These are phyloP conservation scores for Nannizzia gypsea DNA, from an alignment of 2,329 filamentous ascomycete genomes.

Conservation along the genomic window DNA sequence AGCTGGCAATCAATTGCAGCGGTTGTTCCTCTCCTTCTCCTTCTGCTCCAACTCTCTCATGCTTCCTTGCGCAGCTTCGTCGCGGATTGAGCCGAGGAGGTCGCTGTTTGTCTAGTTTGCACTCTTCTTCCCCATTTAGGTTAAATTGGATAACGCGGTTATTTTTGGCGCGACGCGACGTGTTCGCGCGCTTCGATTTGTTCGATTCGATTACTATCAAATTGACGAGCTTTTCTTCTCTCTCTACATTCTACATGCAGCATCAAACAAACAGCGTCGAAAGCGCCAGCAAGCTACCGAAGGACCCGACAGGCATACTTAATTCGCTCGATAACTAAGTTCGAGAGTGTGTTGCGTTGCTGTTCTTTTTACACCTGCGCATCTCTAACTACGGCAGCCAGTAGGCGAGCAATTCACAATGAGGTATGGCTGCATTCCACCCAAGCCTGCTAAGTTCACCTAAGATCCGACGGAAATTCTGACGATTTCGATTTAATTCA, in stretches of 20 bases:
- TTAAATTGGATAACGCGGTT: constrained; percentile 25
- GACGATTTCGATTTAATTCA: constrained; percentile 26
- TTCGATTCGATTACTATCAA: neutral
- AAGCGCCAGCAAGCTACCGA: neutral
- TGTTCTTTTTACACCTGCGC: neutral
- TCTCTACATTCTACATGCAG: neutral
- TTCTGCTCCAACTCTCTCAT: too few species aligned
- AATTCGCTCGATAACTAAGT: too few species aligned
- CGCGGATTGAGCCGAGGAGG: neutral
- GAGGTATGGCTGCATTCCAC: constrained; percentile 4
- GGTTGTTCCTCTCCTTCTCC: neutral
- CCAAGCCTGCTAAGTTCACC: neutral
- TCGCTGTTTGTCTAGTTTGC: constrained; percentile 22
- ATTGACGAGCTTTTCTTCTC: neutral
- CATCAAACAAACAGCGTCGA: neutral
- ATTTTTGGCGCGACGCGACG: constrained; percentile 11
- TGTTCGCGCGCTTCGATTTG: neutral
- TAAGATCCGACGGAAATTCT: neutral
- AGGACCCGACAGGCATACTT: too few species aligned
- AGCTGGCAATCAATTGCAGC: too few species aligned
- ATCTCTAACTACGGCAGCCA: neutral
- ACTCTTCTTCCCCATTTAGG: constrained; percentile 18
- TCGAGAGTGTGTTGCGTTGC: too few species aligned
- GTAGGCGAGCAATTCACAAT: neutral
- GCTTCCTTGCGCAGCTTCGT: neutral